Base-by-base conservation (phyloP, 352 stramenopile genomes). In the Phytophthora sojae region DNA sequence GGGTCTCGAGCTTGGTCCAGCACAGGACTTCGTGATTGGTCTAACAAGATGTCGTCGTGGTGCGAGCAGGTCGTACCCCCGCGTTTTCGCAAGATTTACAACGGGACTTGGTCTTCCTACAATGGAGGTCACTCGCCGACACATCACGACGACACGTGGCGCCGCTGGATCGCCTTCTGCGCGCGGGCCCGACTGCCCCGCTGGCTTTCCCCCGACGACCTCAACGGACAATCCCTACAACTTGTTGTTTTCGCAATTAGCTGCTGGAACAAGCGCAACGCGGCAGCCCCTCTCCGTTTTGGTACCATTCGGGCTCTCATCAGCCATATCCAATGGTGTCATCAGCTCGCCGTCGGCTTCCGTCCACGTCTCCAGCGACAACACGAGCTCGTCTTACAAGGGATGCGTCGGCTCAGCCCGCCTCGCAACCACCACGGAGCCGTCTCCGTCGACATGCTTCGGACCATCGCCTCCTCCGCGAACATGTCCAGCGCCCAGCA, bases 301-400 rank as follows among this genome's bases (percentile, higher is more conserved):
- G 42, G n/a, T 4, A 49, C 42, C 14, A 49, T 49, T 6, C 15
- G 42, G 42, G 42, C 42, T 49, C 17, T 19, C 6, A 3, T 49
- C 42, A n/a, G 42, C 42, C 42, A 49, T n/a, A n/a, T 49, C 42
- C 15, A 15, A n/a, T 49, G 42, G 42, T 49, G 42, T 49, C n/a
- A 49, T 49, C 42, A 49, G n/a, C 14, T 49, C n/a, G 11, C 6
- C 6, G 42, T 23, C 42, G 42, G 42, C 8, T 21, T 49, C n/a
- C 15, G 14, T 9, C 42, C 42, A n/a, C 3, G 11, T 4, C 6
- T 49, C 6, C 42, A 23, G 14, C 42, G 14, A 14, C 42, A 49
- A 15, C 42, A 49, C 42, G 42, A 49, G 5, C 42, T 49, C 15
- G 42, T 21, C 15, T 14, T 49, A 3, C 42, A 49, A 49, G 42